Percentiles rank a stretch among this genome's conserved stretches.
Conservation (phyloP, 2,329 filamentous ascomycete species). For the Colletotrichum cordylinicola region DNA sequence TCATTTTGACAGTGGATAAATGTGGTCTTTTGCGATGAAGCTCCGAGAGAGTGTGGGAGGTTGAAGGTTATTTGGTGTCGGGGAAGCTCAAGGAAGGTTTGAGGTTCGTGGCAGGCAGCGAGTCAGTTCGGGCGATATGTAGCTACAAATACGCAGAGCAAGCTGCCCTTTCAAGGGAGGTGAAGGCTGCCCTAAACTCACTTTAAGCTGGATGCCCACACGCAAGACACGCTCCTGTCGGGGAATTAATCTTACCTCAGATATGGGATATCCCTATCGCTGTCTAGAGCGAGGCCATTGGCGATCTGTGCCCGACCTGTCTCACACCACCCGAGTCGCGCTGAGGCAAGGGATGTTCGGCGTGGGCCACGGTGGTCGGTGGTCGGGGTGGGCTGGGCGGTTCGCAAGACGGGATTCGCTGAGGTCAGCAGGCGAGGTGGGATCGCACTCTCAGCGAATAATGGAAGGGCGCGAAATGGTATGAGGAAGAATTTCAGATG, state of each 20-base stretch:
- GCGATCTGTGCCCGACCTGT: slow-evolving; percentile 17
- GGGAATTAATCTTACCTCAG: slow-evolving; percentile 18
- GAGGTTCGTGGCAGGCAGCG: not conserved
- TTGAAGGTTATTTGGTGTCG: not conserved
- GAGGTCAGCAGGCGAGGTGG: not conserved
- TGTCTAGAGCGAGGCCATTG: slow-evolving; percentile 7
- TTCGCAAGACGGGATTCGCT: not conserved
- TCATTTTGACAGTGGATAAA: not conserved
- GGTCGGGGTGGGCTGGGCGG: not conserved
- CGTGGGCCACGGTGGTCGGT: not conserved
- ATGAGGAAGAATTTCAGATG: not conserved
- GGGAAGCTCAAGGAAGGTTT: slow-evolving; percentile 3
- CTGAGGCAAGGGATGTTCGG: slow-evolving; percentile 13
- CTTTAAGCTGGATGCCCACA: slow-evolving; percentile 8
- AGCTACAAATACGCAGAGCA: slow-evolving; percentile 12
- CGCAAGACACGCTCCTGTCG: not conserved
- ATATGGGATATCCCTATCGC: slow-evolving; percentile 20
- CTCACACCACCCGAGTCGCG: slow-evolving; percentile 17
- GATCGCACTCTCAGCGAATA: not conserved
- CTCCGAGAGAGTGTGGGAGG: not conserved
- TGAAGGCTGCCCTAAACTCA: not conserved
- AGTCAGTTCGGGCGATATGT: slow-evolving; percentile 18
- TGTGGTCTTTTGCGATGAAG: not conserved
- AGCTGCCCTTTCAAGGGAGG: slow-evolving; percentile 14
- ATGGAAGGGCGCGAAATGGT: not conserved